Base-by-base conservation (phyloP, 2,329 filamentous ascomycete genomes). In the Dryadomyces sulphureus region DNA sequence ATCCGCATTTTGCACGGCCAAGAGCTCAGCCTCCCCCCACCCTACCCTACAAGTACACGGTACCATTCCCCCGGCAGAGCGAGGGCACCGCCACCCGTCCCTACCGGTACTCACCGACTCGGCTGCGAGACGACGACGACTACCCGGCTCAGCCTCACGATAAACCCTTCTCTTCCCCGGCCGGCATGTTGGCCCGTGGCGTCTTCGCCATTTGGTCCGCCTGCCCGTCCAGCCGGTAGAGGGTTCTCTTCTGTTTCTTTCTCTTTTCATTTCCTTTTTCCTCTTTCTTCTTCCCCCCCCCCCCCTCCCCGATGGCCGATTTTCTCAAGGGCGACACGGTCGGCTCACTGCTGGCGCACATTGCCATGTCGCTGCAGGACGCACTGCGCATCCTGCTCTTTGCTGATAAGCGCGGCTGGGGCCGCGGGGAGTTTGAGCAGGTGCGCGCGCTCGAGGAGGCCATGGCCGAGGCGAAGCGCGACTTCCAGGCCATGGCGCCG, bases 401-500 rank as follows among this genome's bases (percentile, higher is more conserved):
- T 53, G 68, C 73, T 54, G 74, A 78, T 59, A 77, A 76, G 60
- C 66, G 67, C 39, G 68, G 70, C 50, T 78, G 75, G 75, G 71
- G 68, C 0, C 62, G 65, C 20, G 73, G 77, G 63, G 74, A 78
- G 62, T 69, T 74, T 56, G 73, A 77, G 55, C 75, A 78, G 61
- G 58, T 71, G 48, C 69, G 67, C 47, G 67, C 71, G 42, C 63
- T 79, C 45, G 69, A 76, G 54, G 62, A 66, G 32, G 64, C 67
- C n/a, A 64, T 79, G 44, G 72, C 77, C 56, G 72, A 76, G 53
- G 75, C 75, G 47, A 74, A 71, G 60, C 68, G 66, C 57, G 74
- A 79, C 60, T 79, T 77, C 52, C 74, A 78, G 60, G 68, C 73
- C 54, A 62, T 79, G 48, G 67, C 67, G 20, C 64, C 65, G 41